A percentile compares a stretch with the other conserved stretches of the same genome.
These are phyloP conservation scores for Zymoseptoria ardabiliae DNA, from an alignment of 2,329 filamentous ascomycete species.

Conservation along the genomic window DNA sequence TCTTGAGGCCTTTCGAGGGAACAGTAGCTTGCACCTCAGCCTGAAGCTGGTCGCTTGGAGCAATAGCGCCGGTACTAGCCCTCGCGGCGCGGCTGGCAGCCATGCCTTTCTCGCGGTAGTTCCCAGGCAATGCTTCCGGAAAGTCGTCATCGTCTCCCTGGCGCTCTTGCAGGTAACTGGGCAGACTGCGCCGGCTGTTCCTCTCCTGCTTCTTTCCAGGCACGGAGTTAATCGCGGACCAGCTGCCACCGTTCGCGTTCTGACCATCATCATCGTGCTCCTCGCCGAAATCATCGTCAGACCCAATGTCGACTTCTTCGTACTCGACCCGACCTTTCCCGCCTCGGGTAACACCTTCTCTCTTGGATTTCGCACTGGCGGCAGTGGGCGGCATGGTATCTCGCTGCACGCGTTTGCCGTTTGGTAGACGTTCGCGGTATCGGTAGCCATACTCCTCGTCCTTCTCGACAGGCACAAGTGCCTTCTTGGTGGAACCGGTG, in stretches of 20 bases:
- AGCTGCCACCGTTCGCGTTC: conserved; percentile 8
- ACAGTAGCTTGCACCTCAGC: conserved; percentile 8
- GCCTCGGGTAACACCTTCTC: conserved; percentile 8
- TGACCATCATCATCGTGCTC: conserved; percentile 6
- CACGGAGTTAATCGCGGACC: not conserved
- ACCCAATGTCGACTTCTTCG: conserved; percentile 42
- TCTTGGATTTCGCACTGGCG: conserved; percentile 13
- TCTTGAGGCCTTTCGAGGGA: conserved; percentile 1
- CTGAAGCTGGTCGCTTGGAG: conserved; percentile 8
- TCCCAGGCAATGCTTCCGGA: conserved; percentile 37
- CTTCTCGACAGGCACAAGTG: conserved; percentile 27
- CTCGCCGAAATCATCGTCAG: conserved; percentile 35
- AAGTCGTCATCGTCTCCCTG: conserved; percentile 36
- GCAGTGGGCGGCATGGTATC: conserved; percentile 14
- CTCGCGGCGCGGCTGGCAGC: conserved; percentile 2
- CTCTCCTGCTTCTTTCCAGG: not conserved
- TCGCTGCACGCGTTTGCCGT: conserved; percentile 19
- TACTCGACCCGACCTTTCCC: conserved; percentile 27
- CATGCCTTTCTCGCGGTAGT: conserved; percentile 32
- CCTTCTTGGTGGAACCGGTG: conserved; percentile 26
- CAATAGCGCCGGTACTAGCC: conserved; percentile 1
- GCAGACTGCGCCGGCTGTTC: conserved; percentile 17
- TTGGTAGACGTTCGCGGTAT: conserved; percentile 27
- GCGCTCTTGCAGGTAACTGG: conserved; percentile 37
- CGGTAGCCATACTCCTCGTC: conserved; percentile 27